phyloP scores from a whole-genome alignment of 148 eudicot species.

The Diospyros kaki region DNA sequence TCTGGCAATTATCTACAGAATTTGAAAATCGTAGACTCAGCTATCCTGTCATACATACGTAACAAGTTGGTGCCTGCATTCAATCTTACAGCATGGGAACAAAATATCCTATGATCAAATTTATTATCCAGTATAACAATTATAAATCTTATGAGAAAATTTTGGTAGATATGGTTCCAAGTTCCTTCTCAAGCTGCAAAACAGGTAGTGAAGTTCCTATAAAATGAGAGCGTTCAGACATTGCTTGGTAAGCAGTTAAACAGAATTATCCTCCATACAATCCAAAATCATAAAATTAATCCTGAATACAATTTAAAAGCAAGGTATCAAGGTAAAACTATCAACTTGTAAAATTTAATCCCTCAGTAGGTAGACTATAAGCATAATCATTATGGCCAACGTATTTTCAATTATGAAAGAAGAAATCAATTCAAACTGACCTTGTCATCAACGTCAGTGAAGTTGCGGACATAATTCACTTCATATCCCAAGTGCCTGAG shows the following conservation, averaged over 20 bases:
- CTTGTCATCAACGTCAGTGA: slow-evolving; percentile 99
- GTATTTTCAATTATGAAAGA: background rate
- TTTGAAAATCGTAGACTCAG: slow-evolving; percentile 79
- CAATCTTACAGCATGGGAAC: slow-evolving; percentile 9
- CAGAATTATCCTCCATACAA: no score
- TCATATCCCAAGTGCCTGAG: slow-evolving; percentile 77
- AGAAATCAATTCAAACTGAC: slow-evolving; percentile 27
- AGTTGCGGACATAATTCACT: slow-evolving; percentile 90
- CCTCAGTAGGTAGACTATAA: no score
- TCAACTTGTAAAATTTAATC: no score
- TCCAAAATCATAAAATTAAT: background rate
- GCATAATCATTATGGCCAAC: no score
- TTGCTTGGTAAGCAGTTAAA: no score
- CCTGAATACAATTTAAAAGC: background rate
- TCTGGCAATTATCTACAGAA: slow-evolving; percentile 96
- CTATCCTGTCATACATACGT: slow-evolving; percentile 59
- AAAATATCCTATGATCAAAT: background rate
- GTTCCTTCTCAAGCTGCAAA: no score
- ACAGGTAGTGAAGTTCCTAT: no score
- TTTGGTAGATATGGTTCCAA: no score
- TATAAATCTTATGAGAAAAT: no score
- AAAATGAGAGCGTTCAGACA: no score
- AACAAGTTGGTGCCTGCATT: slow-evolving; percentile 40
- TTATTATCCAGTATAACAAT: background rate
- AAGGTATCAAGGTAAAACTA: background rate